Conservation (phyloP, 2,329 filamentous ascomycete species). For the Xylaria multiplex region DNA sequence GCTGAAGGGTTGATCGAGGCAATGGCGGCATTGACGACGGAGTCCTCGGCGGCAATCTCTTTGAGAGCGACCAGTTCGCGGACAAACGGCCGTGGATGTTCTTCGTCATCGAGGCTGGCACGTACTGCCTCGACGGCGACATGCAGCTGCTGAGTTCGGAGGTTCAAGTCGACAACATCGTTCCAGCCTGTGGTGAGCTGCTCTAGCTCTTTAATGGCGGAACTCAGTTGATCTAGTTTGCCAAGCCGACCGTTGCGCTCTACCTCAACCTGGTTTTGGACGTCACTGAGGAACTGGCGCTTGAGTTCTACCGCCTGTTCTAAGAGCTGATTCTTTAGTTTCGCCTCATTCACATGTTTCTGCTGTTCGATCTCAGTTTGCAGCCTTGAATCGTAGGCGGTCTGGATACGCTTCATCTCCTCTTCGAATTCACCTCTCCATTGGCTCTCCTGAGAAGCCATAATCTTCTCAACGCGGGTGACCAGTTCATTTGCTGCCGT, state of each 20-base stretch:
- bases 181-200: slow-evolving; percentile 90
- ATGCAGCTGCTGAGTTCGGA: slow-evolving; percentile 94
- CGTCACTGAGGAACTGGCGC: slow-evolving; percentile 80
- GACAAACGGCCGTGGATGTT: slow-evolving; percentile 84
- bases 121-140: slow-evolving; percentile 95
- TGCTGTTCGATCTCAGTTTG: slow-evolving; percentile 81
- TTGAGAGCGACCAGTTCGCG: slow-evolving; percentile 93
- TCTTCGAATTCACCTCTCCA: slow-evolving; percentile 89
- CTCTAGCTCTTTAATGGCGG: slow-evolving; percentile 84
- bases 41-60: slow-evolving; percentile 84
- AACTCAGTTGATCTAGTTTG: slow-evolving; percentile 82
- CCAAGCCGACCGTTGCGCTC: slow-evolving; percentile 89
- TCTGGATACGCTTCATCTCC: slow-evolving; percentile 82
- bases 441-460: slow-evolving; percentile 80
- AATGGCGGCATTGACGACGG: slow-evolving; percentile 91
- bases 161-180: slow-evolving; percentile 86
- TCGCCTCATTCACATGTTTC: slow-evolving; percentile 82
- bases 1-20: slow-evolving; percentile 94
- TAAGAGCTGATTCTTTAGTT: slow-evolving; percentile 83
- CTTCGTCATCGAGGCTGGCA: slow-evolving; percentile 78
- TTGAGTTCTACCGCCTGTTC: slow-evolving; percentile 92
- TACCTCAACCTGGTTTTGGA: slow-evolving; percentile 83
- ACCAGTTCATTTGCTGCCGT: slow-evolving; percentile 88
- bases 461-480: slow-evolving; percentile 83
- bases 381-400: slow-evolving; percentile 82